These are phyloP conservation scores for Aspergillus pseudonomiae DNA, from an alignment of 2,329 filamentous ascomycete genomes.

Conservation along the genomic window DNA sequence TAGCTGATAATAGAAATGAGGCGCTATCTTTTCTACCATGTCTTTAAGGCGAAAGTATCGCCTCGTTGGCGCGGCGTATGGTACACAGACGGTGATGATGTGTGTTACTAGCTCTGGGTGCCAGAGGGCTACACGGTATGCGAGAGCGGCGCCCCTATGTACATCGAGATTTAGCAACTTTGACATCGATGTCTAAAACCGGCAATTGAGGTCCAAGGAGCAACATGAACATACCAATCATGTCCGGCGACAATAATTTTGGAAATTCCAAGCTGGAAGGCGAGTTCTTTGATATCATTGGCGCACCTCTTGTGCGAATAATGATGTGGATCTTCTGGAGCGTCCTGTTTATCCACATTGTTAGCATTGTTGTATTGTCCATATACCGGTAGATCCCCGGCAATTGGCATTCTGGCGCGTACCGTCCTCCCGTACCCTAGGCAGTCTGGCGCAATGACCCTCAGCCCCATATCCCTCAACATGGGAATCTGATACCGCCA, in stretches of 20 bases:
- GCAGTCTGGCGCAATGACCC: conserved; percentile 83
- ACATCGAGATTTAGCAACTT: background rate
- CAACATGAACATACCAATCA: conserved; percentile 64
- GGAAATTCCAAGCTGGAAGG: conserved; percentile 57
- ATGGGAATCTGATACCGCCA: conserved; percentile 89
- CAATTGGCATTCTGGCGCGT: conserved; percentile 10
- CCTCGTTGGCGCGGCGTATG: conserved; percentile 62
- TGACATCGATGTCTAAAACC: background rate
- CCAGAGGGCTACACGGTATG: conserved; percentile 74
- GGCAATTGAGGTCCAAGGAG: background rate
- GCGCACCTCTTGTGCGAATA: conserved; percentile 75
- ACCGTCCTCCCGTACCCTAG: conserved; percentile 82
- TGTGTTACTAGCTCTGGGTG: conserved; percentile 72
- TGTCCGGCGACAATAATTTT: conserved; percentile 83
- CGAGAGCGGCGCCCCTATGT: conserved; percentile 70
- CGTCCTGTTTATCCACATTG: conserved; percentile 51
- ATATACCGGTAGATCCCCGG: background rate
- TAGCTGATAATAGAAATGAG: conserved; percentile 81
- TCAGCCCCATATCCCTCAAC: conserved; percentile 70
- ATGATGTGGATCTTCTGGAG: conserved; percentile 61
- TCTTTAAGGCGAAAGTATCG: conserved; percentile 61
- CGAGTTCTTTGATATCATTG: conserved; percentile 74
- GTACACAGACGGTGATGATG: conserved; percentile 80
- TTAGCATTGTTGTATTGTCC: conserved; percentile 18
- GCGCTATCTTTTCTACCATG: conserved; percentile 59